Evolutionary conservation across 2,329 filamentous ascomycete genomes (phyloP).

Genomic region (Sphaerostilbella broomeana): DNA sequence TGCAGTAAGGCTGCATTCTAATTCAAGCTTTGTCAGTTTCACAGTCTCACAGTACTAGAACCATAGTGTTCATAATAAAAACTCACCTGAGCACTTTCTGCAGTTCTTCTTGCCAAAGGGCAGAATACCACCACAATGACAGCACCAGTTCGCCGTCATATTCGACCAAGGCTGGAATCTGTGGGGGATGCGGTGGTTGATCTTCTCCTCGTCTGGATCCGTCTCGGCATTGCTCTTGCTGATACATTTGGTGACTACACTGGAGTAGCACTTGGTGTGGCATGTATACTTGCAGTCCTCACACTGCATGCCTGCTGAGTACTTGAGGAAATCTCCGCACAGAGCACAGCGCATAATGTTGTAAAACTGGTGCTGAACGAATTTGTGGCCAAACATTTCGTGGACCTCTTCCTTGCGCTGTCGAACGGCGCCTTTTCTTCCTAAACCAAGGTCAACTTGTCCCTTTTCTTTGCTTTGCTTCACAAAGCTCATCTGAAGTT

Average conservation of each 20-base stretch:
- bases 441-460: conserved; percentile 81
- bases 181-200: conserved; percentile 98
- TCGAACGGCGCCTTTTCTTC: conserved; percentile 90
- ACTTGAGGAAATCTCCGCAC: conserved; percentile 97
- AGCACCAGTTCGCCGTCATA: conserved; percentile 98
- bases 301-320: conserved; percentile 98
- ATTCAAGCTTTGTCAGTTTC: conserved; percentile 9
- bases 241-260: conserved; percentile 98
- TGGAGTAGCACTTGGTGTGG: conserved; percentile 93
- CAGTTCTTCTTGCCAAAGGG: conserved; percentile 94
- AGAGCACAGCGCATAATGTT: conserved; percentile 99
- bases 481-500: conserved; percentile 83
- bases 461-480: conserved; percentile 82
- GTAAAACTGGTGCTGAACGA: conserved; percentile 97
- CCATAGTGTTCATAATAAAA: neutral
- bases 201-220: conserved; percentile 97
- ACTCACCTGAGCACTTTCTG: conserved; percentile 77
- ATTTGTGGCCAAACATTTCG: conserved; percentile 99
- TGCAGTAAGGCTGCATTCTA: conserved; percentile 86
- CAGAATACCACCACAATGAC: conserved; percentile 93
- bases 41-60: neutral
- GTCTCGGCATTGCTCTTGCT: conserved; percentile 98
- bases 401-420: conserved; percentile 97
- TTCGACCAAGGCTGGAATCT: conserved; percentile 96
- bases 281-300: conserved; percentile 99